These are phyloP conservation scores for Trichosanthes cucumerina DNA, from an alignment of 306 rosid species.

Conservation along the genomic window DNA sequence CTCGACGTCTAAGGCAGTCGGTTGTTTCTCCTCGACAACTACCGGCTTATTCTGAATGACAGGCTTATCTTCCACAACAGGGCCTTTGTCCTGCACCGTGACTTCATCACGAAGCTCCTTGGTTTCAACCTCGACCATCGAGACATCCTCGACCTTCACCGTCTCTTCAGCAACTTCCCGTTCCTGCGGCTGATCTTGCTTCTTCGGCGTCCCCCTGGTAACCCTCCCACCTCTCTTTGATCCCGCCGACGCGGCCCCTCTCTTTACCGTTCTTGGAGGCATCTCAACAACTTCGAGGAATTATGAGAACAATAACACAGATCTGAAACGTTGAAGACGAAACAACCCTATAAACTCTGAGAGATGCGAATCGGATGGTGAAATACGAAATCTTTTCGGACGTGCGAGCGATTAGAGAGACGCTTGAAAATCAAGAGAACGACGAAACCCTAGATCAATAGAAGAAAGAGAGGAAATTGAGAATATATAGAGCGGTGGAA, in stretches of 20 bases:
- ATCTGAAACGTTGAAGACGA: not conserved
- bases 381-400: not conserved
- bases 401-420: not conserved
- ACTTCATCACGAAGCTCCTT: not conserved
- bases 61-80: slow-evolving; percentile 17
- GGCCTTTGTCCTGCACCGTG: slow-evolving; percentile 21
- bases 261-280: slow-evolving; percentile 86
- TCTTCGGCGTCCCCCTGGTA: slow-evolving; percentile 46
- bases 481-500: not conserved
- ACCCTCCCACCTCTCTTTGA: slow-evolving; percentile 46
- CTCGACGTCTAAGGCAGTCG: slow-evolving; percentile 15
- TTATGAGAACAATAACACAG: not conserved
- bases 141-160: slow-evolving; percentile 28
- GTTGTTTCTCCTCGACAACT: slow-evolving; percentile 18
- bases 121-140: slow-evolving; percentile 7
- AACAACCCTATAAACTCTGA: not conserved
- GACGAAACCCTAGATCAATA: not conserved
- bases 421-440: not conserved
- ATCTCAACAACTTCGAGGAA: slow-evolving; percentile 13
- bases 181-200: slow-evolving; percentile 36
- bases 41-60: slow-evolving; percentile 4
- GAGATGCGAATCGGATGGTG: not conserved
- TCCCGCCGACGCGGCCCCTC: slow-evolving; percentile 56
- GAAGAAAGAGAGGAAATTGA: not conserved
- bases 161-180: slow-evolving; percentile 35